Evolutionary conservation across 345 rosid genomes (phyloP).

Genomic region (Angophora floribunda): DNA sequence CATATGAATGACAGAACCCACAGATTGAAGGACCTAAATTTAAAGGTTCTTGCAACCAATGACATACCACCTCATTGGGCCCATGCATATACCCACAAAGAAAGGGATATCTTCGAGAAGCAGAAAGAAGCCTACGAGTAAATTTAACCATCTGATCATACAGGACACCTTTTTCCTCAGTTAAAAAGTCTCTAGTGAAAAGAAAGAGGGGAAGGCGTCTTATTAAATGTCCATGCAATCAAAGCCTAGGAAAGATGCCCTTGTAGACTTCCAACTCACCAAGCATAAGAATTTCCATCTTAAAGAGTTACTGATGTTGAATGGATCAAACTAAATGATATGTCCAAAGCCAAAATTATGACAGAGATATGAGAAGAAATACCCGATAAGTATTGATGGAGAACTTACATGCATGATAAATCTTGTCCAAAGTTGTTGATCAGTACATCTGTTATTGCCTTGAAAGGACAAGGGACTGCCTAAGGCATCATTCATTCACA

Average conservation of each 20-base stretch:
- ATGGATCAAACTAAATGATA: neutral
- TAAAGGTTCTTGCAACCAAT: neutral
- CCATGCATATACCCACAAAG: neutral
- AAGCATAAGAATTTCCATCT: neutral
- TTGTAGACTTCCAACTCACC: neutral
- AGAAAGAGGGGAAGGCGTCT: neutral
- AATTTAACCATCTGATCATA: neutral
- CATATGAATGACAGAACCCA: neutral
- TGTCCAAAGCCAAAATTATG: neutral
- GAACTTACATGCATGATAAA: slow-evolving; percentile 50
- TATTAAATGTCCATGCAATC: neutral
- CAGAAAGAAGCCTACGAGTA: neutral
- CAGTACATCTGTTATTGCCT: slow-evolving; percentile 48
- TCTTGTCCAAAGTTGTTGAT: slow-evolving; percentile 42
- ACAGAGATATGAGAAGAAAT: neutral
- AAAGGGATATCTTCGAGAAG: neutral
- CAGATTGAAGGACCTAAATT: neutral
- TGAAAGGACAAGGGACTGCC: slow-evolving; percentile 75
- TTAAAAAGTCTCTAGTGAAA: neutral
- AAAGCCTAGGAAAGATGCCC: neutral
- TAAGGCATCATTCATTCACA: slow-evolving; percentile 1
- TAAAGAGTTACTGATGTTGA: neutral
- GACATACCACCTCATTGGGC: neutral
- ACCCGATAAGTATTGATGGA: neutral
- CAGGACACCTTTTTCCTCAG: neutral